These are phyloP conservation scores for Metroxylon sagu DNA, from an alignment of 176 grass and related monocot genomes.

Conservation along the genomic window DNA sequence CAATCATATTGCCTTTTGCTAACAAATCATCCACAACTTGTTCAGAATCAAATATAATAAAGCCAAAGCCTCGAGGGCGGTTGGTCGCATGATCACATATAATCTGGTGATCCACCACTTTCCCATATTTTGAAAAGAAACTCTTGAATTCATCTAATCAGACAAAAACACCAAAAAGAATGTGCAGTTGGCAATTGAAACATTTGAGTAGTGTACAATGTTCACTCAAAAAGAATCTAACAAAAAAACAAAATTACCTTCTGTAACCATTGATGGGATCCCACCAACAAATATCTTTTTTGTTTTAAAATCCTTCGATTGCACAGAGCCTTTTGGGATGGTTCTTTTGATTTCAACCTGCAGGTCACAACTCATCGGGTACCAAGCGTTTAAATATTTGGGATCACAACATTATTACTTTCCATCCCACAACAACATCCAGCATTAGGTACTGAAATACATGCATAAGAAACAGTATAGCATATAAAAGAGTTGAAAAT, in stretches of 20 bases:
- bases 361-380: slow-evolving; percentile 4
- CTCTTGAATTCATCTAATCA: slow-evolving; percentile 69
- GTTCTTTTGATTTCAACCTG: slow-evolving; percentile 98
- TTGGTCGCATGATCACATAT: slow-evolving; percentile 79
- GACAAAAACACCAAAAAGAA: slow-evolving; percentile 22
- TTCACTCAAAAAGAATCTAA: no score
- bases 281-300: slow-evolving; percentile 95
- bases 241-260: slow-evolving; percentile 41
- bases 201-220: no score
- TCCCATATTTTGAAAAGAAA: slow-evolving; percentile 69
- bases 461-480: no score
- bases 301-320: slow-evolving; percentile 68
- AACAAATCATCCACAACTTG: slow-evolving; percentile 80
- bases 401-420: no score
- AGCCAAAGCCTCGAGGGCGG: slow-evolving; percentile 82
- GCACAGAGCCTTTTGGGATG: slow-evolving; percentile 66
- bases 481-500: no score
- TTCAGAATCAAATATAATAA: slow-evolving; percentile 90
- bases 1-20: slow-evolving; percentile 89
- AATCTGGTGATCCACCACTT: slow-evolving; percentile 81
- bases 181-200: neutral
- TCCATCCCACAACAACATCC: no score
- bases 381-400: no score
- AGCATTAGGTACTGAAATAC: no score
- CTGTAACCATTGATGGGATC: slow-evolving; percentile 53